Evolutionary conservation across 1,284 basidiomycete genomes (phyloP).

Genomic region (Ustilago loliicola): DNA sequence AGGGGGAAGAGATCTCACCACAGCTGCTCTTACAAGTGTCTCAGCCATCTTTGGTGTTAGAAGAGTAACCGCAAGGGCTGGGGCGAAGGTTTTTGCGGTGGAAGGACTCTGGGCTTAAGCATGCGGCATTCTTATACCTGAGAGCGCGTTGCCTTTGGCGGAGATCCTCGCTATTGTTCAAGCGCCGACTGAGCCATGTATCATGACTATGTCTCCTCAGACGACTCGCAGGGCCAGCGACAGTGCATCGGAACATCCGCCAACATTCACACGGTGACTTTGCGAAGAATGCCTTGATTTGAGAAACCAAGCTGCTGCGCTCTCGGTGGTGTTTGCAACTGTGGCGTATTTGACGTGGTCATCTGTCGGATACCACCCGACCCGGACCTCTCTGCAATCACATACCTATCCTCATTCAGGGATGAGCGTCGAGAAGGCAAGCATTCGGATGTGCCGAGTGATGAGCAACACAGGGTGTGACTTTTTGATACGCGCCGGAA

Average conservation of each 20-base stretch:
- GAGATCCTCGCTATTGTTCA: neutral
- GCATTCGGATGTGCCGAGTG: slow-evolving; percentile 20
- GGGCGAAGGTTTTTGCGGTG: neutral
- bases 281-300: neutral
- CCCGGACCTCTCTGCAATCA: neutral
- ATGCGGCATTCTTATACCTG: neutral
- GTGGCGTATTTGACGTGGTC: neutral
- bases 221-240: too few relatives aligned
- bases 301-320: neutral
- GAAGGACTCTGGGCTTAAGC: neutral
- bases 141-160: neutral
- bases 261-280: neutral
- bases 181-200: neutral
- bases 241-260: neutral
- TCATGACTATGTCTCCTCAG: neutral
- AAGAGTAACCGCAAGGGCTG: neutral
- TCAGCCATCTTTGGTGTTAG: slow-evolving; percentile 12
- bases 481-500: slow-evolving; percentile 2
- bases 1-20: slow-evolving; percentile 14
- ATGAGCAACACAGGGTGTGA: neutral
- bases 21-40: slow-evolving; percentile 31
- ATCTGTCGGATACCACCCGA: neutral
- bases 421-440: neutral
- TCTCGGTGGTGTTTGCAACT: neutral
- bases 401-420: neutral